Percentiles rank a stretch among this genome's conserved stretches.
These are phyloP conservation scores for Coleophoma eucalyptorum DNA, from an alignment of 2,329 filamentous ascomycete genomes.

Conservation along the genomic window DNA sequence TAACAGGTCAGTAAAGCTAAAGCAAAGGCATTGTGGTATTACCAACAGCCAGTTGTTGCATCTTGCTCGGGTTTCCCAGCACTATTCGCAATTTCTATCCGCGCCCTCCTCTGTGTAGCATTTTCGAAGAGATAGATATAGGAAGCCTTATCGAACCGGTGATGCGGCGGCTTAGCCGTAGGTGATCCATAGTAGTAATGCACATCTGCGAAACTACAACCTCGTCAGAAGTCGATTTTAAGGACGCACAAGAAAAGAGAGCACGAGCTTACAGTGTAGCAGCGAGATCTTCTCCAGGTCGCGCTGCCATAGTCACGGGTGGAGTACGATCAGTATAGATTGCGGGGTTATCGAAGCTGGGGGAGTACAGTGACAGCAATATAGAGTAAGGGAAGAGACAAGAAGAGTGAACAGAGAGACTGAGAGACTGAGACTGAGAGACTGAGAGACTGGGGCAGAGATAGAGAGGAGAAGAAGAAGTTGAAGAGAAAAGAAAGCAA, in stretches of 20 bases:
- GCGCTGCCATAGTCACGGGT: conserved; percentile 37
- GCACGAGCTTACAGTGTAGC: conserved; percentile 42
- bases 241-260: conserved; percentile 18
- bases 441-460: not conserved
- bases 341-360: too few species aligned
- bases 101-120: conserved; percentile 59
- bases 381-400: not conserved
- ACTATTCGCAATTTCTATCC: conserved; percentile 73
- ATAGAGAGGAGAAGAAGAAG: not conserved
- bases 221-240: conserved; percentile 6
- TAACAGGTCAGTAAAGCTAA: not conserved
- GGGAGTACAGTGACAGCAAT: not conserved
- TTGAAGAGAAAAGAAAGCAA: not conserved
- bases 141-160: conserved; percentile 75
- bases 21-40: too few species aligned
- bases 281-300: conserved; percentile 46
- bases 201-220: conserved; percentile 66
- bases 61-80: conserved; percentile 74
- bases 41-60: conserved; percentile 73
- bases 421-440: not conserved
- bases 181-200: conserved; percentile 77
- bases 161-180: conserved; percentile 64
- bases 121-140: conserved; percentile 81
- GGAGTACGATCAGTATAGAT: not conserved
- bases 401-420: not conserved